Percentiles rank a stretch among this genome's conserved stretches.
These are phyloP conservation scores for Aristolochia californica DNA, from an alignment of 164 flowering plant genomes.

Conservation along the genomic window DNA sequence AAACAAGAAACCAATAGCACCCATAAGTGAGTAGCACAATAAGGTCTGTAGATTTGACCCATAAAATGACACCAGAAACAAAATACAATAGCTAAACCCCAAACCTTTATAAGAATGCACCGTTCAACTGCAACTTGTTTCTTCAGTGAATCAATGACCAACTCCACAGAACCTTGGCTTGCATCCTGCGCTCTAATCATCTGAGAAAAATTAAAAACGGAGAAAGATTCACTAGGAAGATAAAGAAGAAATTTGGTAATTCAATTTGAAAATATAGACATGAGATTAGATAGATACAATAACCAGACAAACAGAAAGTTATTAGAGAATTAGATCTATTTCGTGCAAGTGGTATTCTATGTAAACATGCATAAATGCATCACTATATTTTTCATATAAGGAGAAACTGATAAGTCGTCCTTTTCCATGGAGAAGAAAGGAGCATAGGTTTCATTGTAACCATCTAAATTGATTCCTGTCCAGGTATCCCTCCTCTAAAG, in stretches of 20 bases:
- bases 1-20: not conserved
- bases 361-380: no score
- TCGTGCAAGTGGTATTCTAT: no score
- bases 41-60: not conserved
- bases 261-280: not conserved
- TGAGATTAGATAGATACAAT: no score
- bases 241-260: no score
- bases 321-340: no score
- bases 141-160: slow-evolving; percentile 55
- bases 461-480: no score
- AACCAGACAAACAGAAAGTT: no score
- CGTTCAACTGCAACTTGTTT: slow-evolving; percentile 49
- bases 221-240: not conserved
- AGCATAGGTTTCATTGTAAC: no score
- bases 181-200: slow-evolving; percentile 20
- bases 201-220: slow-evolving; percentile 21
- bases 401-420: no score
- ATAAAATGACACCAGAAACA: not conserved
- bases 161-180: slow-evolving; percentile 17
- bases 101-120: slow-evolving; percentile 45
- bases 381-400: no score
- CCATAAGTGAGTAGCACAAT: not conserved
- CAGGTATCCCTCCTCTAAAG: no score
- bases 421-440: no score
- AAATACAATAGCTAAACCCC: not conserved